These are phyloP conservation scores for Rhododendron ferrugineum DNA, from an alignment of 148 eudicot species.

Conservation along the genomic window DNA sequence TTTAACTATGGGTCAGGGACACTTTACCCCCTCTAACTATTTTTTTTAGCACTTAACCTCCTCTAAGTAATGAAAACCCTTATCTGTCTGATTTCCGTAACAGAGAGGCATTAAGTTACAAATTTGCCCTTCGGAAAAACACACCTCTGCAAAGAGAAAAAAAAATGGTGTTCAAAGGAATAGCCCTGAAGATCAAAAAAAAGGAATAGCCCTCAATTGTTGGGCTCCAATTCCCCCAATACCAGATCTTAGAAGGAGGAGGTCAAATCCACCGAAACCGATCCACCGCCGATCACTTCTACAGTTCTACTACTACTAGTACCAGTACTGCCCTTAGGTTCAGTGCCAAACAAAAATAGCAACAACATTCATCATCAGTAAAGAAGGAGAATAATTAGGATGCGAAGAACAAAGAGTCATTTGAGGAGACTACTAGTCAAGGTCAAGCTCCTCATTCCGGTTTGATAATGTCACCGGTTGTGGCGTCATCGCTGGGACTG, in stretches of 20 bases:
- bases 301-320: background rate
- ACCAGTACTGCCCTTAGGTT: background rate
- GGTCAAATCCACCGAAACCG: constrained; percentile 37
- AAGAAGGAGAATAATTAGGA: constrained; percentile 21
- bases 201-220: constrained; percentile 56
- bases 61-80: too few relatives aligned
- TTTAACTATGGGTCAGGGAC: too few relatives aligned
- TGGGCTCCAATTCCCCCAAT: constrained; percentile 56
- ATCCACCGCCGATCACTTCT: background rate
- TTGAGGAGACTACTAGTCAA: background rate
- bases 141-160: too few relatives aligned
- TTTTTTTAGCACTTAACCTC: too few relatives aligned
- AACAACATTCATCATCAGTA: constrained; percentile 2
- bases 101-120: too few relatives aligned
- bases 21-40: too few relatives aligned
- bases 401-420: constrained; percentile 28
- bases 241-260: constrained; percentile 63
- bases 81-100: too few relatives aligned
- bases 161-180: constrained; percentile 88
- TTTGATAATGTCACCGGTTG: constrained; percentile 58
- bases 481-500: constrained; percentile 85
- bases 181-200: constrained; percentile 54
- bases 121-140: too few relatives aligned
- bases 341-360: constrained; percentile 7
- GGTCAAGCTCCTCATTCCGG: background rate